Percentiles rank a stretch among this genome's conserved stretches.
phyloP scores from a whole-genome alignment of 768 basidiomycete species.

The Calocybe cyanea region DNA sequence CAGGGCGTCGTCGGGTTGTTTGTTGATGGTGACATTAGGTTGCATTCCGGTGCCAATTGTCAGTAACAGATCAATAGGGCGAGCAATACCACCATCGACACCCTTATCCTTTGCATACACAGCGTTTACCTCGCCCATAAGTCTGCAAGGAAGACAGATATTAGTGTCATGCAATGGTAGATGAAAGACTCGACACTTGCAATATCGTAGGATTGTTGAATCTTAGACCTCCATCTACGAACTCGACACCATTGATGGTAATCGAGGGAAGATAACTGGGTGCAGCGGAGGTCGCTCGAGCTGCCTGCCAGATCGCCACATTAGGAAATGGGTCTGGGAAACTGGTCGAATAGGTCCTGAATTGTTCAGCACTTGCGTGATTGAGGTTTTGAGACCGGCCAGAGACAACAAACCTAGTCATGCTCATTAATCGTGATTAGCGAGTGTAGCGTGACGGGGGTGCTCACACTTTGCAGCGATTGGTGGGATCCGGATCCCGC shows the following conservation, averaged over 20 bases:
- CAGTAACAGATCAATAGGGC: conserved; percentile 7
- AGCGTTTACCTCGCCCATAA: conserved; percentile 23
- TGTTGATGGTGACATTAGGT: conserved; percentile 6
- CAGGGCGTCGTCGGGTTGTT: background rate
- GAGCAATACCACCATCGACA: conserved; percentile 6
- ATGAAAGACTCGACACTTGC: conserved; percentile 9
- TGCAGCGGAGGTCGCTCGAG: conserved; percentile 31
- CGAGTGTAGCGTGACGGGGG: background rate
- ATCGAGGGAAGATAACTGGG: conserved; percentile 28
- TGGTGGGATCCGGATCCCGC: conserved; percentile 18
- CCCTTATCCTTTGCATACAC: conserved; percentile 5
- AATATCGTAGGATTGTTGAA: conserved; percentile 29
- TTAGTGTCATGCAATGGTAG: background rate
- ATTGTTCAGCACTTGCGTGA: conserved; percentile 23
- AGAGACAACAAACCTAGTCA: conserved; percentile 24
- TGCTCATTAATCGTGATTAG: background rate
- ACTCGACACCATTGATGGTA: conserved; percentile 22
- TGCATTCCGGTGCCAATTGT: conserved; percentile 15
- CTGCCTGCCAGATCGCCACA: conserved; percentile 32
- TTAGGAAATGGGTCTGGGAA: conserved; percentile 22
- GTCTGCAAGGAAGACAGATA: conserved; percentile 10
- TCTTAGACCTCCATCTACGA: conserved; percentile 28
- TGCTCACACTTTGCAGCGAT: conserved; percentile 27
- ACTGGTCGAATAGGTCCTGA: conserved; percentile 26
- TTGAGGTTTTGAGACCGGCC: conserved; percentile 21